Evolutionary conservation across 2,329 filamentous ascomycete genomes (phyloP).

Genomic region (Cladorrhinum sp.): DNA sequence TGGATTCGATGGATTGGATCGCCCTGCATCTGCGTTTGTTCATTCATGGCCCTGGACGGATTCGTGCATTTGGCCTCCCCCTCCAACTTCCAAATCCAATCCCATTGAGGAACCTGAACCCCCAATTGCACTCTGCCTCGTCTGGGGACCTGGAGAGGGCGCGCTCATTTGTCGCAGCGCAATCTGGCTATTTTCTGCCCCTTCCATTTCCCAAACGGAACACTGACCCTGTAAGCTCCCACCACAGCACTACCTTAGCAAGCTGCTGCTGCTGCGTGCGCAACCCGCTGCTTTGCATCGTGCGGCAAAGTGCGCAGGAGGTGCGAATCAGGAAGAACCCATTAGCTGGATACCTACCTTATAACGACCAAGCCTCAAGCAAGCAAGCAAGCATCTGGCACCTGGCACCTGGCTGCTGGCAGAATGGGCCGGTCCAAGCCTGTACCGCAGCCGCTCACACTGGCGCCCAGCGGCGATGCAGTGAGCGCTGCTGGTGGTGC

Average conservation of each 20-base stretch:
- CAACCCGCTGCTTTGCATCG: constrained; percentile 20
- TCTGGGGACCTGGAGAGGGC: constrained; percentile 14
- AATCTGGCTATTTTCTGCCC: constrained; percentile 35
- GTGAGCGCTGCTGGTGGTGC: constrained; percentile 23
- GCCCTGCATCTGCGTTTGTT: not conserved
- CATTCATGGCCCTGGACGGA: not conserved
- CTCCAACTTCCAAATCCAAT: not conserved
- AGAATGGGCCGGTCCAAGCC: constrained; percentile 54
- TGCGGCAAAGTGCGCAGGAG: constrained; percentile 31
- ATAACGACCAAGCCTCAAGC: not conserved
- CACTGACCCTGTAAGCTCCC: constrained; percentile 29
- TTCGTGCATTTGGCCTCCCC: not conserved
- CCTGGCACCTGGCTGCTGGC: constrained; percentile 16
- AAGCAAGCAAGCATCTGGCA: constrained; percentile 4
- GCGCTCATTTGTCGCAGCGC: constrained; percentile 34
- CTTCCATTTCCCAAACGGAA: constrained; percentile 15
- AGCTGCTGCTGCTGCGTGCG: constrained; percentile 37
- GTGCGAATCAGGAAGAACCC: constrained; percentile 32
- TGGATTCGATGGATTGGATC: not conserved
- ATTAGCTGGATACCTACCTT: not conserved
- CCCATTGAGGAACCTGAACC: not conserved
- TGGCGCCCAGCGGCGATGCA: constrained; percentile 40
- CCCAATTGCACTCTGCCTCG: not conserved
- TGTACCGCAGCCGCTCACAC: constrained; percentile 56
- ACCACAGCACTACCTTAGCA: constrained; percentile 25